phyloP scores from a whole-genome alignment of 2,329 filamentous ascomycete species.

The Cladosporium sphaerospermum region DNA sequence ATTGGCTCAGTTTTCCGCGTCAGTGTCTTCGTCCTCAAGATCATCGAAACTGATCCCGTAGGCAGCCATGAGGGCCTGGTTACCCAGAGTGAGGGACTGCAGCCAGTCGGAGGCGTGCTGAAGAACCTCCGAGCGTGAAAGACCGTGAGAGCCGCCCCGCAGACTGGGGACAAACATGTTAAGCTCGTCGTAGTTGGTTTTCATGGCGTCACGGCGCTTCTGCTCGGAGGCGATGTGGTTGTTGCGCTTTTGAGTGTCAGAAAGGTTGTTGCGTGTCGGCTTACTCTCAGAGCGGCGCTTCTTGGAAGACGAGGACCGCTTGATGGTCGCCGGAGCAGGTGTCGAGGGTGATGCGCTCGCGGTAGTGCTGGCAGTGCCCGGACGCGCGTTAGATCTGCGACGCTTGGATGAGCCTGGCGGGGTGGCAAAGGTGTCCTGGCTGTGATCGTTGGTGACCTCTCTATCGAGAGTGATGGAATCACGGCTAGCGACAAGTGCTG shows the following conservation, averaged over 20 bases:
- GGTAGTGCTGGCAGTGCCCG: neutral
- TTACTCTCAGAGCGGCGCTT: constrained; percentile 3
- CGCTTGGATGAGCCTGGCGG: constrained; percentile 5
- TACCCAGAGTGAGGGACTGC: constrained; percentile 65
- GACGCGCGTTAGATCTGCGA: neutral
- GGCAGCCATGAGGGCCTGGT: constrained; percentile 32
- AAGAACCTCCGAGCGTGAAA: constrained; percentile 78
- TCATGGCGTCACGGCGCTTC: constrained; percentile 74
- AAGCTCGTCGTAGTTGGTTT: constrained; percentile 77
- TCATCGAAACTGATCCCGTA: neutral
- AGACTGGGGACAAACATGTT: constrained; percentile 69
- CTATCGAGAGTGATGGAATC: neutral
- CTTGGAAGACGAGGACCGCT: neutral
- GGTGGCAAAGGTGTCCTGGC: neutral
- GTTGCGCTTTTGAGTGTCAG: constrained; percentile 72
- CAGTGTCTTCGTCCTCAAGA: neutral
- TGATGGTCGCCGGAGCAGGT: neutral
- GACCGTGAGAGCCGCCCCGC: constrained; percentile 54
- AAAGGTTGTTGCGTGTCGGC: constrained; percentile 48
- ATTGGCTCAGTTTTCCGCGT: neutral
- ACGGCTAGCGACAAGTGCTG: too few species aligned
- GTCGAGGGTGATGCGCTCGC: neutral
- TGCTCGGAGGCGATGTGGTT: constrained; percentile 87
- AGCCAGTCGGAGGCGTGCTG: constrained; percentile 71
- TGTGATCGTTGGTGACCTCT: neutral